Base-by-base conservation (phyloP, 2,329 filamentous ascomycete genomes). In the Diaporthe velutina region DNA sequence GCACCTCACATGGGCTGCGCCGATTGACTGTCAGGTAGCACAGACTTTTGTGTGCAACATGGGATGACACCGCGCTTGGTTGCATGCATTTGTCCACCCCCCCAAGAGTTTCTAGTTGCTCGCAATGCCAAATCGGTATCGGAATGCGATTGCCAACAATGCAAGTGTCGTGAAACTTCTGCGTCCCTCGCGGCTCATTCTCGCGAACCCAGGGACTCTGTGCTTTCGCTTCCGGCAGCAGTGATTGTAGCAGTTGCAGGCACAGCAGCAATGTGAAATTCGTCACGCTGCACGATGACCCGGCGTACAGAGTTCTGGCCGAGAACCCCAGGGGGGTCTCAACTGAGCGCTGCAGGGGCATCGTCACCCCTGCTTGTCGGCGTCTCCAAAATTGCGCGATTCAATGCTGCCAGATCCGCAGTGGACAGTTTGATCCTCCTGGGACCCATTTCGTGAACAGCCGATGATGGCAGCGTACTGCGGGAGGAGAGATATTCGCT, bases 331-430 rank as follows among this genome's bases (percentile, higher is more conserved):
- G n/a, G 55, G 70, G 70, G 74, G 52, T 74, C 73, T 71, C 42
- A 35, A 35, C 52, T 54, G 61, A 67, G 75, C 50, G 54, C 64
- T 73, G 66, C 74, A 76, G 73, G 71, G 74, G 67, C 71, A 57
- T 25, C 35, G 50, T 57, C 28, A 68, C 61, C 68, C 68, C 68
- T 76, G 74, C 74, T 70, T 73, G 57, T 79, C 81, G 81, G 80
- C 76, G 74, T 77, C 75, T 76, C 81, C 80, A 81, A 84, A 80
- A 85, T 85, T 85, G 82, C 81, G 79, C 80, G 80, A 81, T 80
- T 81, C 81, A 83, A 83, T 83, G 83, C 83, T 80, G 78, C 71
- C 50, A 74, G 71, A 72, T 74, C 42, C 73, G 50, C 74, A 74
- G 74, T 74, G 70, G 71, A 40, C 61, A 60, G 67, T 55, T 71